Evolutionary conservation across 331 rosid species (phyloP), one percentile per base, ranked within the genome.

Genomic region (Acacia concinna): DNA sequence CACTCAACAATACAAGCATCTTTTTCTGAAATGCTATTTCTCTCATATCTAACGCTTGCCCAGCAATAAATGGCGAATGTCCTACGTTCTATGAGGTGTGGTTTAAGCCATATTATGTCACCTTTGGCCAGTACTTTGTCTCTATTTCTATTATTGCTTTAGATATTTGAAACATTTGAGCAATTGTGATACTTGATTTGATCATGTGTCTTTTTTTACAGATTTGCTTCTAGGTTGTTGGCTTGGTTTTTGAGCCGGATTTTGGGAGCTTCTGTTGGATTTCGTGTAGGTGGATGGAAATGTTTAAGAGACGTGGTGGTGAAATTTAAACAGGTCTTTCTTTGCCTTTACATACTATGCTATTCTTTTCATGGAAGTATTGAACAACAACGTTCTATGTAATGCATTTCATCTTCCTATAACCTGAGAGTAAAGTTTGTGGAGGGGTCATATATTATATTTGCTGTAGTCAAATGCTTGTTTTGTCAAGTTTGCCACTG

Each of bases 201-300:
- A 21, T 59, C 30, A 3, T 65, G 57, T 63, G 25, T 81, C 34
- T 70, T 79, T 82, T 76, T 82, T 76, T 77, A 68, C 90, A 90
- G 97, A 84, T 93, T 90, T 86, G 88, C 98, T 86, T 93, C 97
- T 75, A 90, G 91, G 83, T 84, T 93, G 83, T 35, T 91, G 82
- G 97, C 99, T 77, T 93, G 98, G 99, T 77, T 96, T 82, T 86
- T 96, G 83, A 93, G 97, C 86, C 87, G 89, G 80, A 81, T 85
- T 81, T 81, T 93, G 86, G 97, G 98, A 82, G 98, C 97, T 68
- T 87, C 97, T 52, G 94, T 96, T 64, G 85, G 88, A 73, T 96
- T 96, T 83, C 97, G 95, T 60, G 86, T 96, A 76, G 95, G 97
- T 64, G 98, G 99, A 78, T 96, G 98, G 98, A 93, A 93, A 78